These are phyloP conservation scores for Podila epicladia DNA, from an alignment of 192 early-diverging fungal species.

Conservation along the genomic window DNA sequence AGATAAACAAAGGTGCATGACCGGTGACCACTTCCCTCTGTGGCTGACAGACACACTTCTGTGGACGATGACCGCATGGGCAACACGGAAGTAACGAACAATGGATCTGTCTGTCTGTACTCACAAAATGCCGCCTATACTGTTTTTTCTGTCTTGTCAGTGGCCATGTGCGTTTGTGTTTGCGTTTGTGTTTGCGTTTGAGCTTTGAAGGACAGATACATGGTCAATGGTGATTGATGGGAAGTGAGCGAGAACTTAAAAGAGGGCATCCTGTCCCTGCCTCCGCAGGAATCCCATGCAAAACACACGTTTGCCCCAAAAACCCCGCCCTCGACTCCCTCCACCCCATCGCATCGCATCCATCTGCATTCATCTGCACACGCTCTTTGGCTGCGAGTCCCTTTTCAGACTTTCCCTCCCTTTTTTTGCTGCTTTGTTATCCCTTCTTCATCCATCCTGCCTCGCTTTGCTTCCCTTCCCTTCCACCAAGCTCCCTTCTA, in stretches of 20 bases:
- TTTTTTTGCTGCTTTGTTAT: background rate
- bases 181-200: background rate
- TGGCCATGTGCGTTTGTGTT: too few relatives aligned
- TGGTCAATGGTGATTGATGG: too few relatives aligned
- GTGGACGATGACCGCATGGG: background rate
- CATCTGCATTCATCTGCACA: background rate
- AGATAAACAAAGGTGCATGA: too few relatives aligned
- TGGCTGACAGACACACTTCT: background rate
- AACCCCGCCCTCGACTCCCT: background rate
- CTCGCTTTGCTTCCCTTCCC: background rate
- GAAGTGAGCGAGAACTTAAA: too few relatives aligned
- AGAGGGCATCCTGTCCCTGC: too few relatives aligned
- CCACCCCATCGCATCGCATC: background rate
- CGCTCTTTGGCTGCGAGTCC: background rate
- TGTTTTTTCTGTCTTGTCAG: too few relatives aligned
- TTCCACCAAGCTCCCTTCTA: background rate
- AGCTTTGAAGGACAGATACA: background rate
- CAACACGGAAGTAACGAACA: too few relatives aligned
- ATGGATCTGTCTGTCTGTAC: too few relatives aligned
- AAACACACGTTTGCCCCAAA: background rate
- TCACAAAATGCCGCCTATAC: too few relatives aligned
- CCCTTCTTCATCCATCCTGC: background rate
- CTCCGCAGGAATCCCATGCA: too few relatives aligned
- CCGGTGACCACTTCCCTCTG: too few relatives aligned
- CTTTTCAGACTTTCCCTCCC: slow-evolving; percentile 3